These are phyloP conservation scores for Melocanna baccifera DNA, from an alignment of 176 grass and related monocot genomes.

Conservation along the genomic window DNA sequence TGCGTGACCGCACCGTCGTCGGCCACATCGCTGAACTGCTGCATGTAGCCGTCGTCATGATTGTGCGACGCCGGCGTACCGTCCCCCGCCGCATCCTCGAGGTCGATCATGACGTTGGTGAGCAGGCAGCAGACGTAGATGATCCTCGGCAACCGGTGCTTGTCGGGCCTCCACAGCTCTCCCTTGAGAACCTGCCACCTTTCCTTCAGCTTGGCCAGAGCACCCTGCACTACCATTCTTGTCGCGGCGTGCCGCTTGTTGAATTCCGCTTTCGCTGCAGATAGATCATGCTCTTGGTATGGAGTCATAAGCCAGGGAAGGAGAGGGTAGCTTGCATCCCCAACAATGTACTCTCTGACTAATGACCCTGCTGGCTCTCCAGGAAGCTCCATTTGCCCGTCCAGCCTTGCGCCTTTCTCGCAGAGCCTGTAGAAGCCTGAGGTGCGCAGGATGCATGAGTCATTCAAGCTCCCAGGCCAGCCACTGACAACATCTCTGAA, in stretches of 20 bases:
- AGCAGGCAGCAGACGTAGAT: conserved; percentile 74
- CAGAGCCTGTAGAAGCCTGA: conserved; percentile 72
- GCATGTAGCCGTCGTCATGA: conserved; percentile 47
- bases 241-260: conserved; percentile 49
- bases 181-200: conserved; percentile 59
- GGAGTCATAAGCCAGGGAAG: conserved; percentile 92
- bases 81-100: conserved; percentile 25
- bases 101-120: conserved; percentile 64
- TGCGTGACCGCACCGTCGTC: conserved; percentile 27
- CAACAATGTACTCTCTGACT: conserved; percentile 71
- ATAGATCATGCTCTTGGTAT: conserved; percentile 47
- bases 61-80: conserved; percentile 23
- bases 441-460: conserved; percentile 61
- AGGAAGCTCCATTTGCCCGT: conserved; percentile 50
- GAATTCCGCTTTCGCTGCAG: conserved; percentile 43
- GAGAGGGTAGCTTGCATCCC: conserved; percentile 69
- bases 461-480: conserved; percentile 85
- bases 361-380: conserved; percentile 35
- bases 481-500: conserved; percentile 86
- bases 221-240: conserved; percentile 40
- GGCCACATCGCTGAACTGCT: conserved; percentile 45
- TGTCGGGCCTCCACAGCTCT: conserved; percentile 69
- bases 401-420: conserved; percentile 61
- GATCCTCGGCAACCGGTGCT: conserved; percentile 61
- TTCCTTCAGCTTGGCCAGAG: conserved; percentile 52